Evolutionary conservation across 352 stramenopile genomes (phyloP).

Genomic region (Phytophthora meadii): DNA sequence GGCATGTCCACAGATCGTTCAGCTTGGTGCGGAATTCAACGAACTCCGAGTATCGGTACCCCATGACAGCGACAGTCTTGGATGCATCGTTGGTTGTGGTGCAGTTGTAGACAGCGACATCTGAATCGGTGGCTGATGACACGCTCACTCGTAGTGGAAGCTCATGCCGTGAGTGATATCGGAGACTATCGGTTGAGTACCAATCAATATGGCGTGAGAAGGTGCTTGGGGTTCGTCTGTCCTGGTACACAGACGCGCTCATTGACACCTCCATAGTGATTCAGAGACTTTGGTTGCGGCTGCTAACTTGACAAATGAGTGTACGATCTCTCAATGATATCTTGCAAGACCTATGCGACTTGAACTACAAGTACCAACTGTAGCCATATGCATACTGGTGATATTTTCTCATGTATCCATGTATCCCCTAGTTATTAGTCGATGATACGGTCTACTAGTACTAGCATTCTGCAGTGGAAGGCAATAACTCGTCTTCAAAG

Average conservation of each 20-base stretch:
- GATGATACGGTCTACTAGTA: neutral
- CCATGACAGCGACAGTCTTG: neutral
- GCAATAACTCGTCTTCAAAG: conserved; percentile 25
- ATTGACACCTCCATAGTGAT: too few relatives aligned
- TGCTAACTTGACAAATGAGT: neutral
- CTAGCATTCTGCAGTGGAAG: neutral
- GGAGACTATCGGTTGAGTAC: conserved; percentile 35
- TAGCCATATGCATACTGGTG: too few relatives aligned
- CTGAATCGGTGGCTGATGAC: neutral
- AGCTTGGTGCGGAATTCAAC: neutral
- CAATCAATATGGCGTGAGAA: neutral
- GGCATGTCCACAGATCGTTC: neutral
- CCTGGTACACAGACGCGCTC: neutral
- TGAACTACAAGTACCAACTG: too few relatives aligned
- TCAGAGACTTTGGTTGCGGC: too few relatives aligned
- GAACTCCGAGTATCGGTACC: neutral
- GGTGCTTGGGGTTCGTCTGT: neutral
- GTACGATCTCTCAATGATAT: neutral
- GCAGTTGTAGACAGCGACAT: neutral
- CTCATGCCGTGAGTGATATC: neutral
- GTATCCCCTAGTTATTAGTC: too few relatives aligned
- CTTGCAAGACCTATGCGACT: too few relatives aligned
- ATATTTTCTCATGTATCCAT: too few relatives aligned
- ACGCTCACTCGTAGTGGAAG: neutral
- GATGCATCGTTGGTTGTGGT: neutral